Base-by-base conservation (phyloP, 2,329 filamentous ascomycete species). In the Xylariales sp. region DNA sequence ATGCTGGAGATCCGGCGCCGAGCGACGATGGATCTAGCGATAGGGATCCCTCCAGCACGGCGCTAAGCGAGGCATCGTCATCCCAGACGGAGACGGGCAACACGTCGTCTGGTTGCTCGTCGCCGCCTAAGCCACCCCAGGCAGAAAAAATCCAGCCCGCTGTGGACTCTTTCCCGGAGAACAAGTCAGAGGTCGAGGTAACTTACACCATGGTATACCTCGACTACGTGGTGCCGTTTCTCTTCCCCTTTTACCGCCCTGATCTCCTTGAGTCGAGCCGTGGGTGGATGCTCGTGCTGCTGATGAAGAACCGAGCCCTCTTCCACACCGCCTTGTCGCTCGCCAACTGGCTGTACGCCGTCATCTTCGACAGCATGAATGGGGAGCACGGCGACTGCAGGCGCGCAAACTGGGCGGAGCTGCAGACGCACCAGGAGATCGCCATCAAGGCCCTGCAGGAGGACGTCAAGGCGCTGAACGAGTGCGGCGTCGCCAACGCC, bases 211-310 rank as follows among this genome's bases (percentile, higher is more conserved):
- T 88, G 83, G 82, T 87, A 64, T 90, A 89, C 73, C 80, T 90
- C 53, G 88, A 91, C 75, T 84, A 87, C 69, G 81, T 90, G 23
- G 85, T 90, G 68, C 88, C 89, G 1, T 87, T 89, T 70, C 78
- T 90, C 0, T 90, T 88, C 73, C 89, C 89, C 2, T 87, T 89
- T 74, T 90, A 90, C 76, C 83, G 83, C 2, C 88, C 89, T 0
- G 80, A 81, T 2, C 74, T 88, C 5, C 80, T 86, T 3, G 80
- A 86, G 64, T 85, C 86, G n/a, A 88, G 88, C 14, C 83, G 86
- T 56, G 83, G 85, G 32, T 91, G 88, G 89, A 80, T 90, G 34
- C 78, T 90, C 43, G 83, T 86, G 36, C 79, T 88, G 49, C 80
- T 90, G 9, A 82, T 86, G 63, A 84, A 82, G 67, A 89, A 87